Evolutionary conservation across 2,329 filamentous ascomycete genomes (phyloP), one percentile per base, ranked within the genome.

Genomic region (Nemania sp.): DNA sequence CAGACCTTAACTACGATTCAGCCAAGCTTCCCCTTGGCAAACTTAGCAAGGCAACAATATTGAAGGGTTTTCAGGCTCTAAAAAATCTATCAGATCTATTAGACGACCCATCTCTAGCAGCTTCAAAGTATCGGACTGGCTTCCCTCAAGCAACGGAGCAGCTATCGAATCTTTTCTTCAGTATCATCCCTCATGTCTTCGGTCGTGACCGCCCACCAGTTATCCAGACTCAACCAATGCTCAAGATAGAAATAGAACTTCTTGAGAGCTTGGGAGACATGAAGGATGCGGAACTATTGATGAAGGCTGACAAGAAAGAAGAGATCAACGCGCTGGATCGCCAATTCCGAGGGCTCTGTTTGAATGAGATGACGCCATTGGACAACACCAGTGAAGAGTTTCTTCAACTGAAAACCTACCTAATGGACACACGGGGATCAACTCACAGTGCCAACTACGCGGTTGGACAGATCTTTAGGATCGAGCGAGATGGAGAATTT

Each of bases 21-120:
- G 84, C 91, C 70, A 97, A 97, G 78, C 82, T 97, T 47, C 93
- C 93, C 0, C 83, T 97, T 1, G 94, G 93, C 4, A 97, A 96
- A 77, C 85, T 97, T 26, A 93, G 92, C 83, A 93, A 94, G 75
- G 81, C 86, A 13, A 96, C 92, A 22, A 91, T 97, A 72, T 86
- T 85, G 29, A 85, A 87, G 15, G 94, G 93, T 7, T 97, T 93
- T 77, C 87, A 93, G 74, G 84, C 89, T 6, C 84, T 97, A 61
- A 95, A 96, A 75, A 88, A 93, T 45, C 84, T 97, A 3, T 87
- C 92, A 0, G 88, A 85, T 3, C 80, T 94, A 3, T 80, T 95
- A n/a, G 81, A 88, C 41, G 82, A 89, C 67, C 80, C 82, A 0
- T 74, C 76, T 3, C 77, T 87, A 0, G 87, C 87, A 0, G 62